Evolutionary conservation across 2,329 filamentous ascomycete genomes (phyloP).

Genomic region (Fusarium sacchari): DNA sequence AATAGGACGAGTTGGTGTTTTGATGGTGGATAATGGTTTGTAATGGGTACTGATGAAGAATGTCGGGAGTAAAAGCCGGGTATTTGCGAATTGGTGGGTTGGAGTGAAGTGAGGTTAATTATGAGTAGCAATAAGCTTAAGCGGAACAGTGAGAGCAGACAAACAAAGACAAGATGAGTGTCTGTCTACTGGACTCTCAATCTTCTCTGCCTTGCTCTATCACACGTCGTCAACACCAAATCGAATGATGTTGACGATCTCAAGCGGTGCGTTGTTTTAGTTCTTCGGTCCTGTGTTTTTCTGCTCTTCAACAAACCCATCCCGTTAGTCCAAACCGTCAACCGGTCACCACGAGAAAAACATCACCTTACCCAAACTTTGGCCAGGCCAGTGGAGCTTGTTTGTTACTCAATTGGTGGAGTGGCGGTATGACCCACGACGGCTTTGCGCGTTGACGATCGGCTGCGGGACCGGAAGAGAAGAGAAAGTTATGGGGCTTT

Average conservation of each 20-base stretch:
- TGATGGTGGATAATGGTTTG: conserved; percentile 8
- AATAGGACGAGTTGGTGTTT: background rate
- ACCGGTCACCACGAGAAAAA: conserved; percentile 16
- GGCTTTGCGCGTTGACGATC: conserved; percentile 17
- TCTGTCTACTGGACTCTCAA: background rate
- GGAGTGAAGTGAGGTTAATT: background rate
- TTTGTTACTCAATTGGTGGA: background rate
- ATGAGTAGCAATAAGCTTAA: background rate
- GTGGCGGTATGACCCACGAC: background rate
- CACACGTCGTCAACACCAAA: background rate
- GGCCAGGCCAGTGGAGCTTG: conserved; percentile 5
- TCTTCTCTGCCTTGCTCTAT: background rate
- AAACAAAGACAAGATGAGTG: background rate
- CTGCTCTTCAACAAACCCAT: background rate
- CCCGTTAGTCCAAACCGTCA: conserved; percentile 9
- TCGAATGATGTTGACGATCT: conserved; percentile 22
- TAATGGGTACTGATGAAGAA: background rate
- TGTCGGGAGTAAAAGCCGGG: conserved; percentile 11
- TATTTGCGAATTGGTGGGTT: background rate
- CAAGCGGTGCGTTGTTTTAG: conserved; percentile 19
- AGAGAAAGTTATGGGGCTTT: conserved; percentile 14
- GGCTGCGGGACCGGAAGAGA: conserved; percentile 12
- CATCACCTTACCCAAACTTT: conserved; percentile 26
- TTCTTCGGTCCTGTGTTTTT: background rate
- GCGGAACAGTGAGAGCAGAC: background rate